Conservation (phyloP, 176 grass and related monocot species). For the Poa pratensis region DNA sequence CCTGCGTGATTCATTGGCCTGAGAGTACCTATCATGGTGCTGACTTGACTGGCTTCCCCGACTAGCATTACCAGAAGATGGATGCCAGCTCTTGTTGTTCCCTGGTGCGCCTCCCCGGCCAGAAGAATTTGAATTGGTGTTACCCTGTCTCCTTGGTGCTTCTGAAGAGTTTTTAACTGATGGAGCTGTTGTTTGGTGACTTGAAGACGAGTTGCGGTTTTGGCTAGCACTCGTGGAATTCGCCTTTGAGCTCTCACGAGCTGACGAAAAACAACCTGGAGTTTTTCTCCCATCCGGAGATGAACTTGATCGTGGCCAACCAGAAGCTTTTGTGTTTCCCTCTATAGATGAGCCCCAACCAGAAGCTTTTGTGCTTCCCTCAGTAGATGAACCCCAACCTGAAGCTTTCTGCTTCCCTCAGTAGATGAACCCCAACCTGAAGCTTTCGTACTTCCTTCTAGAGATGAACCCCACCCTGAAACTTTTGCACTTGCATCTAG, state of each 20-base stretch:
- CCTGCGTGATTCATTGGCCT: slow-evolving; percentile 35
- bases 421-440: slow-evolving; percentile 31
- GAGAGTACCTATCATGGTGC: slow-evolving; percentile 40
- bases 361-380: slow-evolving; percentile 2
- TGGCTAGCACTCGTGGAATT: slow-evolving; percentile 34
- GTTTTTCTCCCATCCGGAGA: slow-evolving; percentile 37
- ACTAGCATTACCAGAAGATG: slow-evolving; percentile 49
- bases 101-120: slow-evolving; percentile 60
- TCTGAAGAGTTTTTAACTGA: slow-evolving; percentile 39
- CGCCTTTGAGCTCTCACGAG: slow-evolving; percentile 43
- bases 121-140: slow-evolving; percentile 39
- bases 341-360: slow-evolving; percentile 40
- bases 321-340: slow-evolving; percentile 6
- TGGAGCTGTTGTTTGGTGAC: slow-evolving; percentile 31
- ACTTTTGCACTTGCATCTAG: background rate
- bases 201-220: slow-evolving; percentile 43
- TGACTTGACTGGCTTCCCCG: slow-evolving; percentile 51
- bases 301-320: slow-evolving; percentile 39
- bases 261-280: slow-evolving; percentile 43
- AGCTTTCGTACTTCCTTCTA: background rate
- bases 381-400: slow-evolving; percentile 27
- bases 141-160: slow-evolving; percentile 50
- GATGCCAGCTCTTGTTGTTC: slow-evolving; percentile 59
- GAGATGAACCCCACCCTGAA: slow-evolving; percentile 26
- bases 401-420: slow-evolving; percentile 4